phyloP scores from a whole-genome alignment of 2,329 filamentous ascomycete species.

The Myriangium duriaei region DNA sequence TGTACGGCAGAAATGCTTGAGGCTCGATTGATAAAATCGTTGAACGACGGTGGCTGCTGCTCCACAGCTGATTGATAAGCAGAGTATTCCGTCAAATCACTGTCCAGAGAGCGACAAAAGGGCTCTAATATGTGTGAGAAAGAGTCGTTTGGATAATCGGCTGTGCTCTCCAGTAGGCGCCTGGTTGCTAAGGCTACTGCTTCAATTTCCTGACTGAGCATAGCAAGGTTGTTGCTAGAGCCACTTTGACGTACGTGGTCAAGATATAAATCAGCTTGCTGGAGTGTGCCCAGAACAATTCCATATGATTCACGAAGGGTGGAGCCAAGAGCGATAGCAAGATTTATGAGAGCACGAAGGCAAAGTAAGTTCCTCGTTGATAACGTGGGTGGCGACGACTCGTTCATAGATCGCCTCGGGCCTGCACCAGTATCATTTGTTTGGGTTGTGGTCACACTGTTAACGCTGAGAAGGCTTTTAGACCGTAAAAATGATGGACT shows the following conservation, averaged over 20 bases:
- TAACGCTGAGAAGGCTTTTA: constrained; percentile 60
- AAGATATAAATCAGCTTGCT: constrained; percentile 83
- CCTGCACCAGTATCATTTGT: constrained; percentile 36
- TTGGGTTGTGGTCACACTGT: constrained; percentile 50
- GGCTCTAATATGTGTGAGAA: constrained; percentile 68
- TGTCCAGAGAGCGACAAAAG: constrained; percentile 55
- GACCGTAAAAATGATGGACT: constrained; percentile 53
- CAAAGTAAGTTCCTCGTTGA: constrained; percentile 87
- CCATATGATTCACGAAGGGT: constrained; percentile 76
- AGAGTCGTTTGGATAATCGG: constrained; percentile 73
- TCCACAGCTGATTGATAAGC: constrained; percentile 10
- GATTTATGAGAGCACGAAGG: constrained; percentile 77
- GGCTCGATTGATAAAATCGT: constrained; percentile 21
- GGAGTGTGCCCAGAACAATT: constrained; percentile 81
- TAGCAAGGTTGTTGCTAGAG: constrained; percentile 14
- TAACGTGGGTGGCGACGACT: constrained; percentile 41
- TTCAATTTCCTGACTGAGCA: constrained; percentile 61
- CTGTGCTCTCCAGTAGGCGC: constrained; percentile 79
- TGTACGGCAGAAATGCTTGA: constrained; percentile 33
- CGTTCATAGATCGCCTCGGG: constrained; percentile 51
- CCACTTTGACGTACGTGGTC: constrained; percentile 26
- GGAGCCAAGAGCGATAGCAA: constrained; percentile 87
- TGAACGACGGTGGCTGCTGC: constrained; percentile 15
- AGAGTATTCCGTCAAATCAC: constrained; percentile 7
- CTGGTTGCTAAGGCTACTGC: constrained; percentile 81